Conservation (phyloP, 1,284 basidiomycete genomes). For the Coriolopsis trogii region DNA sequence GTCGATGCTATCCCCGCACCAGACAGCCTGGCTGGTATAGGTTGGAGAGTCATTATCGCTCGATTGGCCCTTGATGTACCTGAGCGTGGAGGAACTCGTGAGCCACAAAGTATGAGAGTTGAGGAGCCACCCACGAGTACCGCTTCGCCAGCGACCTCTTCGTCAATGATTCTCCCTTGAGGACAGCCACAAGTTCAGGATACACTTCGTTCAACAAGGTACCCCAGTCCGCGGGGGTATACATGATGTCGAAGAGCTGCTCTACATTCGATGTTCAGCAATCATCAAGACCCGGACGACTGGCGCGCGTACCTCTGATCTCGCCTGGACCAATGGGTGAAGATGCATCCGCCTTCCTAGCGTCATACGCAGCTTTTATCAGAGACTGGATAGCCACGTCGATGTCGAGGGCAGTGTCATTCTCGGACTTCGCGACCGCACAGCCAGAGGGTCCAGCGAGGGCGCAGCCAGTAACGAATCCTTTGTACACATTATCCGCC, state of each 20-base stretch:
- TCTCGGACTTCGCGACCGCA: constrained; percentile 2
- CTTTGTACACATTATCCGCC: constrained; percentile 14
- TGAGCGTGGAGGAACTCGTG: background rate
- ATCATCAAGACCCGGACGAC: background rate
- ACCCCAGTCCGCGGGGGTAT: background rate
- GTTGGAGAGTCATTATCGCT: background rate
- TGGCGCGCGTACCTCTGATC: constrained; percentile 6
- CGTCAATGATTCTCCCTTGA: background rate
- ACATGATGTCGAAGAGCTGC: background rate
- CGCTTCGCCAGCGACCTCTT: background rate
- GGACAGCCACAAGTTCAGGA: constrained; percentile 1
- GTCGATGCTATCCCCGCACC: constrained; percentile 26
- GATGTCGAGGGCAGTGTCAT: constrained; percentile 3
- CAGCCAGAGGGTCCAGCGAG: constrained; percentile 17
- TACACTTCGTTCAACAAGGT: constrained; percentile 4
- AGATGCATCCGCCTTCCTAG: constrained; percentile 3
- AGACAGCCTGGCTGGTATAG: constrained; percentile 12
- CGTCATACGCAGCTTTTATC: constrained; percentile 8
- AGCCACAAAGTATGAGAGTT: background rate
- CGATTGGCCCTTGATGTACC: background rate
- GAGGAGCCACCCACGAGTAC: background rate
- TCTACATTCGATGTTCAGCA: background rate
- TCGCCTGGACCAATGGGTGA: constrained; percentile 7
- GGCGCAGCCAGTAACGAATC: constrained; percentile 18
- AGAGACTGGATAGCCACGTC: constrained; percentile 10